Evolutionary conservation across 257 asterid genomes (phyloP).

Genomic region (Nicotiana noctiflora): DNA sequence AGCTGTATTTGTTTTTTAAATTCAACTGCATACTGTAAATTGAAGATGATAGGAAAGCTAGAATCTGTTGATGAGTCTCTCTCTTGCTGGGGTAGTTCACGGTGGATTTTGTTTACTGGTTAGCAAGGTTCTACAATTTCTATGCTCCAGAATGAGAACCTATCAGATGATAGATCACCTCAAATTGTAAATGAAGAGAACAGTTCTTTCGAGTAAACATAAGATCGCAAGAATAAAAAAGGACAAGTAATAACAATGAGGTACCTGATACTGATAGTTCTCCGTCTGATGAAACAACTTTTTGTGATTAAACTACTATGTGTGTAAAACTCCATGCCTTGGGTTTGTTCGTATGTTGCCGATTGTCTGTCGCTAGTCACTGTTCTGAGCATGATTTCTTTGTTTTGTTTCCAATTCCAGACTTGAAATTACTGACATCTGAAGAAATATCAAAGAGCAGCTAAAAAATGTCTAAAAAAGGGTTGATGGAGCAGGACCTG

Average conservation of each 20-base stretch:
- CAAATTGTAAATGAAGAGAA: neutral
- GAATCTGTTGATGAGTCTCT: too few relatives aligned
- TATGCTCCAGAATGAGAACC: too few relatives aligned
- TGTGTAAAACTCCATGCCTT: neutral
- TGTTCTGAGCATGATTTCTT: neutral
- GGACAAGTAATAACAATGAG: neutral
- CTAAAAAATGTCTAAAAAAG: slow-evolving; percentile 70
- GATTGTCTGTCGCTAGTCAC: neutral
- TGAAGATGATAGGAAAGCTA: too few relatives aligned
- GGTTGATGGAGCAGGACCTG: slow-evolving; percentile 92
- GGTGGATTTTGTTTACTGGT: too few relatives aligned
- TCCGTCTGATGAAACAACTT: neutral
- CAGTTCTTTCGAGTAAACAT: neutral
- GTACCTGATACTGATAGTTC: neutral
- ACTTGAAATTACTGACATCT: neutral
- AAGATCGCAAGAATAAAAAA: neutral
- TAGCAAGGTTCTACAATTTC: too few relatives aligned
- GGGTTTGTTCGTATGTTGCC: neutral
- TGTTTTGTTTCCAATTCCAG: neutral
- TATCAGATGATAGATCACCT: neutral
- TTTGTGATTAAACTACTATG: neutral
- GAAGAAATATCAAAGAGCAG: slow-evolving; percentile 7
- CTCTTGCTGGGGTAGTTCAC: too few relatives aligned
- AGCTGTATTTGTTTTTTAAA: too few relatives aligned
- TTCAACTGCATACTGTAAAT: too few relatives aligned